phyloP scores from a whole-genome alignment of 2,329 filamentous ascomycete species.

The Didymosphaeria variabile region DNA sequence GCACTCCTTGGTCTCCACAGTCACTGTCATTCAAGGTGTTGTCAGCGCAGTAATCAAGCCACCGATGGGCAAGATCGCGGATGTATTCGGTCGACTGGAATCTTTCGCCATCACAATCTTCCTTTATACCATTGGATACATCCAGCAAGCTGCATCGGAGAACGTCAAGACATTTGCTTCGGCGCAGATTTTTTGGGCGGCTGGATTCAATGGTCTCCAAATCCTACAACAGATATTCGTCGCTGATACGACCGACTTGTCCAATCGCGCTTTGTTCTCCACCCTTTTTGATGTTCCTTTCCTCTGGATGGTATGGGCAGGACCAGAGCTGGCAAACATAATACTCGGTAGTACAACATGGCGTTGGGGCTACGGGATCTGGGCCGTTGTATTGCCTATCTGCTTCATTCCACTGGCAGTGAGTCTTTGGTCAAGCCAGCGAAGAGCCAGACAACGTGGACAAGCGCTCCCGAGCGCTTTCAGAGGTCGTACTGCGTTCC shows the following conservation, averaged over 20 bases:
- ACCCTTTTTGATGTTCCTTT: constrained; percentile 68
- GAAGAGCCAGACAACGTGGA: constrained; percentile 60
- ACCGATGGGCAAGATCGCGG: constrained; percentile 68
- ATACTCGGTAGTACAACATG: constrained; percentile 61
- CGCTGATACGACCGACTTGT: constrained; percentile 65
- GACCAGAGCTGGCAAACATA: constrained; percentile 60
- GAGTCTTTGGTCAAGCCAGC: constrained; percentile 62
- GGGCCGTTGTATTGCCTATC: constrained; percentile 67
- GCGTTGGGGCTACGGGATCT: constrained; percentile 71
- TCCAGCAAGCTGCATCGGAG: constrained; percentile 64
- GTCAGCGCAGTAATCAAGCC: constrained; percentile 69
- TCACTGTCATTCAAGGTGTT: constrained; percentile 70
- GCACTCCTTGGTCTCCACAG: constrained; percentile 72
- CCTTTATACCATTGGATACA: constrained; percentile 66
- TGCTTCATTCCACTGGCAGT: constrained; percentile 64
- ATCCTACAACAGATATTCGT: constrained; percentile 72
- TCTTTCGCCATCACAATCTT: constrained; percentile 64
- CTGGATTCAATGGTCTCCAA: constrained; percentile 67
- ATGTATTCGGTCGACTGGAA: constrained; percentile 70
- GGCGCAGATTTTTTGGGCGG: constrained; percentile 69
- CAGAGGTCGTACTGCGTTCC: constrained; percentile 42
- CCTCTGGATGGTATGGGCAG: constrained; percentile 69
- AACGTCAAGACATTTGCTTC: constrained; percentile 62
- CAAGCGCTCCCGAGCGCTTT: constrained; percentile 54
- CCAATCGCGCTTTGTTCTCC: constrained; percentile 68